Evolutionary conservation across 169 alveolate species (phyloP).

Genomic region (Eimeria acervulina): DNA sequence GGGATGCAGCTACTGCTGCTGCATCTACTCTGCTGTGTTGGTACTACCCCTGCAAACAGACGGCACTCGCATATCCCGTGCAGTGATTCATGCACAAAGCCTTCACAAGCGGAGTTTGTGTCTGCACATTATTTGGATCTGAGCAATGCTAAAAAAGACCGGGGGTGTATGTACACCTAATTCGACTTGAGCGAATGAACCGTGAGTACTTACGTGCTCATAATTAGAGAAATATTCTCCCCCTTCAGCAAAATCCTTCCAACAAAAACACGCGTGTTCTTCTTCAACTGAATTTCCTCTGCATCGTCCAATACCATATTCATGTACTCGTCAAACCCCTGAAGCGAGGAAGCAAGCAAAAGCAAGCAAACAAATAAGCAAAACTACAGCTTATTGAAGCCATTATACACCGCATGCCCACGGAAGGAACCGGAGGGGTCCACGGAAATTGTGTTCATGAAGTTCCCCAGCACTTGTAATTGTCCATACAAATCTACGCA

Average conservation of each 20-base stretch:
- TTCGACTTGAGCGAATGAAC: background rate
- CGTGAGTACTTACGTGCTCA: conserved; percentile 72
- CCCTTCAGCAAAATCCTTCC: conserved; percentile 97
- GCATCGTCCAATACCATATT: conserved; percentile 97
- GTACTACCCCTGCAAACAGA: conserved; percentile 55
- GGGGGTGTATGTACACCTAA: background rate
- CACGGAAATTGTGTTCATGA: no score
- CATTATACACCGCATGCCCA: background rate
- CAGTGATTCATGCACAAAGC: background rate
- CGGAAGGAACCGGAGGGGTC: no score
- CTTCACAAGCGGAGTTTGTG: background rate
- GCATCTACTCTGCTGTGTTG: conserved; percentile 33
- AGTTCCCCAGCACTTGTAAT: no score
- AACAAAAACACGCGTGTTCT: conserved; percentile 91
- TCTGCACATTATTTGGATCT: background rate
- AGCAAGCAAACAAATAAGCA: background rate
- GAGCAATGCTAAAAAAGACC: background rate
- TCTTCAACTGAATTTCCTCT: conserved; percentile 94
- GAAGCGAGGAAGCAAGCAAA: background rate
- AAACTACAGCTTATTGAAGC: background rate
- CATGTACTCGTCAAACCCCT: conserved; percentile 99
- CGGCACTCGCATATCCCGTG: background rate
- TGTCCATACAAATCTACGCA: no score
- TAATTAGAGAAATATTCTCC: conserved; percentile 96
- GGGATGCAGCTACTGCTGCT: background rate